phyloP scores from a whole-genome alignment of 192 early-diverging fungal species.

The Entomortierella lignicola region DNA sequence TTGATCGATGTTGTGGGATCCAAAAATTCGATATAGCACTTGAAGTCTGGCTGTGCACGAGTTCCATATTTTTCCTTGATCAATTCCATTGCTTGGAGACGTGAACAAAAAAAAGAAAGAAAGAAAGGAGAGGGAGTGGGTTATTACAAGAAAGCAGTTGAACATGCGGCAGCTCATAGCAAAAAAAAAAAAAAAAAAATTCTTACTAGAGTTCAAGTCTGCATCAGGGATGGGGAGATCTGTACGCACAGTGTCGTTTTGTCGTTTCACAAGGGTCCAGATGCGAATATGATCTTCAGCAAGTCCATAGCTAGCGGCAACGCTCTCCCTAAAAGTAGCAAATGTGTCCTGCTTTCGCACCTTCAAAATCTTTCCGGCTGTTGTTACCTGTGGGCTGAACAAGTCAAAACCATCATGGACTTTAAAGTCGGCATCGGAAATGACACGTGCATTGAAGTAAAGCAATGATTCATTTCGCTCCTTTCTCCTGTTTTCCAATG shows the following conservation, averaged over 20 bases:
- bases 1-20: slow-evolving; percentile 28
- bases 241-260: slow-evolving; percentile 92
- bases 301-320: slow-evolving; percentile 61
- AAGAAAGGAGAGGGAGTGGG: neutral
- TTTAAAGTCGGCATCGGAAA: slow-evolving; percentile 73
- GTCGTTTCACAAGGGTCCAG: slow-evolving; percentile 89
- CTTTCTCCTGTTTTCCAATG: slow-evolving; percentile 67
- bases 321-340: slow-evolving; percentile 60
- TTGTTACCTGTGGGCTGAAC: slow-evolving; percentile 71
- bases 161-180: neutral
- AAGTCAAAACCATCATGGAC: slow-evolving; percentile 90
- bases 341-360: slow-evolving; percentile 71
- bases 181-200: neutral
- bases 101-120: neutral
- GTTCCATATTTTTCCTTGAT: slow-evolving; percentile 47
- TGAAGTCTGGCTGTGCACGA: slow-evolving; percentile 44
- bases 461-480: slow-evolving; percentile 80
- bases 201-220: slow-evolving; percentile 60
- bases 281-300: slow-evolving; percentile 72
- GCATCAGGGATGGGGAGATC: slow-evolving; percentile 74
- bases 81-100: slow-evolving; percentile 55
- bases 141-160: neutral
- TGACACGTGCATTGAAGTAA: slow-evolving; percentile 71
- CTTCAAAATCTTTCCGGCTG: slow-evolving; percentile 49
- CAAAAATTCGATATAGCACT: slow-evolving; percentile 52